These are phyloP conservation scores for Geosmithia flava DNA, from an alignment of 2,329 filamentous ascomycete genomes.

Conservation along the genomic window DNA sequence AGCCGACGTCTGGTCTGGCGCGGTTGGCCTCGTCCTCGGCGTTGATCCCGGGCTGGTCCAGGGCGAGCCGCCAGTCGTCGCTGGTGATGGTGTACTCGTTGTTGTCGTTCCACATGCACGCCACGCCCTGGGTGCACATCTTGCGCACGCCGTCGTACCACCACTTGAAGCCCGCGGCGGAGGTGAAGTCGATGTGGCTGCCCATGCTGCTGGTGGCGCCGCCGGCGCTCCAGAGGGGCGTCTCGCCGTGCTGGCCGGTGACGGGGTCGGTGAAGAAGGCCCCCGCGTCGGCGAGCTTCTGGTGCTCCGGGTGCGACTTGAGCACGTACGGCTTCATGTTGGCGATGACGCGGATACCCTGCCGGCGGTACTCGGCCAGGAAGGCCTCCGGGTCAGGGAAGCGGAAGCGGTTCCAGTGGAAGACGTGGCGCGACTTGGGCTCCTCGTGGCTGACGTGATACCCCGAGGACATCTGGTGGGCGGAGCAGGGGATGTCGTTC, in stretches of 20 bases:
- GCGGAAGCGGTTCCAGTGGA: slow-evolving; percentile 54
- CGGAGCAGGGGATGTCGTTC: slow-evolving; percentile 57
- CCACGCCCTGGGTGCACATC: slow-evolving; percentile 51
- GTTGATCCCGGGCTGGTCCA: slow-evolving; percentile 26
- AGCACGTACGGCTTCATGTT: slow-evolving; percentile 67
- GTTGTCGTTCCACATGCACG: slow-evolving; percentile 71
- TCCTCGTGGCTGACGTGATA: slow-evolving; percentile 56
- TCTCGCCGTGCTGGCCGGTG: slow-evolving; percentile 38
- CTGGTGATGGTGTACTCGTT: slow-evolving; percentile 60
- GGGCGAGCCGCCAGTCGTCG: slow-evolving; percentile 52
- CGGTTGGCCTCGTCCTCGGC: slow-evolving; percentile 13
- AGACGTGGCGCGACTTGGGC: slow-evolving; percentile 60
- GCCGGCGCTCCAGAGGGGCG: slow-evolving; percentile 60
- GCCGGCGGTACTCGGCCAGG: slow-evolving; percentile 46
- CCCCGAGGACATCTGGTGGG: slow-evolving; percentile 61
- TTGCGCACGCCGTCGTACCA: slow-evolving; percentile 57
- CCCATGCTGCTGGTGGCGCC: slow-evolving; percentile 59
- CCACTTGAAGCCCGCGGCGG: slow-evolving; percentile 52
- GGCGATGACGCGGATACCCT: slow-evolving; percentile 54
- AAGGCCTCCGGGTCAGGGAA: slow-evolving; percentile 58
- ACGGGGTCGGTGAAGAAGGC: slow-evolving; percentile 52
- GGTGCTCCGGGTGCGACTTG: slow-evolving; percentile 52
- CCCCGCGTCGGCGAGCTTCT: slow-evolving; percentile 41
- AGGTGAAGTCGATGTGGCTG: slow-evolving; percentile 63
- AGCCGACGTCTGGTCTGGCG: slow-evolving; percentile 38